Conservation (phyloP, 257 asterid species). For the Marsdenia floribunda region DNA sequence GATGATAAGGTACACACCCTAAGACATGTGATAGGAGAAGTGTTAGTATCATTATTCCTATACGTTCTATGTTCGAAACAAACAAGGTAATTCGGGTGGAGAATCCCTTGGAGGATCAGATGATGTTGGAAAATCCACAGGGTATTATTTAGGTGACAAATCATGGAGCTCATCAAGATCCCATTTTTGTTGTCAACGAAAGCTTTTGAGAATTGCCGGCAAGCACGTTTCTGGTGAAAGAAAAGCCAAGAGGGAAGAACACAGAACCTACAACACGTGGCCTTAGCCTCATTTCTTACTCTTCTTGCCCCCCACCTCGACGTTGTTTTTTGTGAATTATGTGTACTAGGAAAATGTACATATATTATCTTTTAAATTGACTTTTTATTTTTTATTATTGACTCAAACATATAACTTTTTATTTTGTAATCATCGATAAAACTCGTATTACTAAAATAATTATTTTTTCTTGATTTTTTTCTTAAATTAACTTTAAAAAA, state of each 20-base stretch:
- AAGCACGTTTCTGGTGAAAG: not conserved
- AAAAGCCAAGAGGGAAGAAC: not conserved
- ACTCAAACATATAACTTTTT: too few species aligned
- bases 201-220: not conserved
- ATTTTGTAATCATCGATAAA: too few species aligned
- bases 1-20: not conserved
- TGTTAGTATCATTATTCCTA: not conserved
- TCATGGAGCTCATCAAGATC: not conserved
- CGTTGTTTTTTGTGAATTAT: not conserved
- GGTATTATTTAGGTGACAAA: not conserved
- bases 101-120: conserved; percentile 9
- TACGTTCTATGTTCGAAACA: not conserved
- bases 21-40: not conserved
- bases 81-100: not conserved
- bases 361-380: too few species aligned
- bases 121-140: not conserved
- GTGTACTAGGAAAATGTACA: too few species aligned
- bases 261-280: too few species aligned
- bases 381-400: too few species aligned
- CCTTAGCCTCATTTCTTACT: not conserved
- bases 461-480: too few species aligned
- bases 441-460: too few species aligned
- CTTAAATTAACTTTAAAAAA: too few species aligned
- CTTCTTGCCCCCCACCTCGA: too few species aligned
- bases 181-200: not conserved